These are phyloP conservation scores for Pyrenochaeta sp. DNA, from an alignment of 2,329 filamentous ascomycete genomes.

Conservation along the genomic window DNA sequence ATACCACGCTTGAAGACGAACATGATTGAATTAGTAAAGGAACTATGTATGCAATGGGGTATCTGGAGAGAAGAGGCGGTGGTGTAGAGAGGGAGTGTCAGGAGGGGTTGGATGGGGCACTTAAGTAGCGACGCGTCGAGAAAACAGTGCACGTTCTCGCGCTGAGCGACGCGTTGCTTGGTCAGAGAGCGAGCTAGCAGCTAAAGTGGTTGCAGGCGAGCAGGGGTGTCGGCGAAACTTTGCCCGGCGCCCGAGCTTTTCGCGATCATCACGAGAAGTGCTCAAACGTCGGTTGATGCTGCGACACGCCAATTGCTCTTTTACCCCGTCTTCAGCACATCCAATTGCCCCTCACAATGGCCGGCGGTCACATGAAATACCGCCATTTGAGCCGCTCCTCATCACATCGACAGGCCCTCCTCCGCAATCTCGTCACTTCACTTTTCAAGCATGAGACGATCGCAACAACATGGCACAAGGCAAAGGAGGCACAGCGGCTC, in stretches of 20 bases:
- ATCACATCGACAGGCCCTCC: conserved; percentile 86
- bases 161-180: conserved; percentile 27
- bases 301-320: conserved; percentile 10
- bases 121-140: conserved; percentile 43
- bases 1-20: conserved; percentile 54
- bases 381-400: conserved; percentile 86
- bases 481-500: conserved; percentile 92
- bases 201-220: conserved; percentile 32
- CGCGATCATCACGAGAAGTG: conserved; percentile 9
- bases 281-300: conserved; percentile 2
- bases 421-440: conserved; percentile 94
- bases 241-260: conserved; percentile 37
- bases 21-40: conserved; percentile 43
- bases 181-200: conserved; percentile 17
- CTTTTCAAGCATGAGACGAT: conserved; percentile 94
- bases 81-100: conserved; percentile 24
- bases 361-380: conserved; percentile 85
- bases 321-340: conserved; percentile 4
- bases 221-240: conserved; percentile 20
- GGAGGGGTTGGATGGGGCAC: conserved; percentile 30
- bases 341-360: conserved; percentile 64
- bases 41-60: conserved; percentile 33
- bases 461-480: conserved; percentile 93
- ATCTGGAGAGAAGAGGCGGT: conserved; percentile 28
- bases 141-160: conserved; percentile 26